Evolutionary conservation across 1,284 basidiomycete genomes (phyloP).

Genomic region (Pholiota adiposa): DNA sequence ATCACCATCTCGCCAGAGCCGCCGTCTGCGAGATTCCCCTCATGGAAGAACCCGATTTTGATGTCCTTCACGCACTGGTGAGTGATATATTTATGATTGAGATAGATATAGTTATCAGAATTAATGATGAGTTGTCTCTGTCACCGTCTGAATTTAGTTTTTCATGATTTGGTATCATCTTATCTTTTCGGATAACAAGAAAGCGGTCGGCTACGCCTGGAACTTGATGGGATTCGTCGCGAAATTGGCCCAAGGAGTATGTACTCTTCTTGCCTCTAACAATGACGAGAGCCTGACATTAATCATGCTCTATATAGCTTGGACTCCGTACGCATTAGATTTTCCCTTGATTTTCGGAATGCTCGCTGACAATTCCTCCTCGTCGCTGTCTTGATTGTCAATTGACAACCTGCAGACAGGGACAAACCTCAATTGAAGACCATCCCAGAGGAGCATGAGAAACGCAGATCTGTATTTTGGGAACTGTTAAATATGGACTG

Average conservation of each 20-base stretch:
- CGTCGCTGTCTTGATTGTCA: conserved; percentile 1
- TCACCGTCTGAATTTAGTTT: too few relatives aligned
- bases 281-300: too few relatives aligned
- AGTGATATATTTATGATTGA: conserved; percentile 23
- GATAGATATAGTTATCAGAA: neutral
- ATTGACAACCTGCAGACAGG: conserved; percentile 52
- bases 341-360: neutral
- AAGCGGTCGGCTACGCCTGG: conserved; percentile 70
- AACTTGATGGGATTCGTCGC: conserved; percentile 66
- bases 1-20: conserved; percentile 69
- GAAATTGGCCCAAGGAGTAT: conserved; percentile 62
- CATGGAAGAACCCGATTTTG: conserved; percentile 71
- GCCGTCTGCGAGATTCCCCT: conserved; percentile 71
- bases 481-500: conserved; percentile 76
- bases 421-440: conserved; percentile 70
- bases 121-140: conserved; percentile 1
- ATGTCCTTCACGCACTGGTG: conserved; percentile 67
- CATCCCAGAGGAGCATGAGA: conserved; percentile 70
- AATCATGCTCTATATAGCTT: too few relatives aligned
- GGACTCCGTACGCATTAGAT: conserved; percentile 53
- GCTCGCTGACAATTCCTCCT: conserved; percentile 8
- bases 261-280: conserved; percentile 26
- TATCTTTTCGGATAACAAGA: conserved; percentile 70
- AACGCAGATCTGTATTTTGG: conserved; percentile 73
- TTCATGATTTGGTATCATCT: conserved; percentile 76